A percentile compares a stretch with the other conserved stretches of the same genome.
These are phyloP conservation scores for Pedinophyceae sp. DNA, from an alignment of 139 green algal genomes.

Conservation along the genomic window DNA sequence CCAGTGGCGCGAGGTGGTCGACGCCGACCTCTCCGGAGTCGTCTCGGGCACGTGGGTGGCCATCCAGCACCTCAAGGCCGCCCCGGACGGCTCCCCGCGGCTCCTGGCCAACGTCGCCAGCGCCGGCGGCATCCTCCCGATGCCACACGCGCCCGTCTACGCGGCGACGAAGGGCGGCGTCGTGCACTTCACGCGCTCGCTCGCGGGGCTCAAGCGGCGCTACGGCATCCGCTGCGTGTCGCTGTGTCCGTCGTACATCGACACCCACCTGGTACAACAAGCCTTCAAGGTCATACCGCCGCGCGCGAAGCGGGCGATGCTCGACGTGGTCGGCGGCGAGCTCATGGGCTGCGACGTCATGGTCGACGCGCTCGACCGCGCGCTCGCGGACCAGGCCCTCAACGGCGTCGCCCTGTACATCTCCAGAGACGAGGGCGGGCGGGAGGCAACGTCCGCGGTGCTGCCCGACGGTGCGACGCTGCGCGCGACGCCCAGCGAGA, in stretches of 20 bases:
- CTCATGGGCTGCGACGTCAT: too few relatives aligned
- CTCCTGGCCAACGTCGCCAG: background rate
- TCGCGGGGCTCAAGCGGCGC: slow-evolving; percentile 5
- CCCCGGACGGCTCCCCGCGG: background rate
- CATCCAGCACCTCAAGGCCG: background rate
- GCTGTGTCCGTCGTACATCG: slow-evolving; percentile 9
- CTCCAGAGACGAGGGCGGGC: background rate
- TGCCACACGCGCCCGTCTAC: slow-evolving; percentile 52
- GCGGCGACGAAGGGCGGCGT: slow-evolving; percentile 53
- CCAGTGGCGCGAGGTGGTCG: slow-evolving; percentile 36
- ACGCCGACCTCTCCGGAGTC: slow-evolving; percentile 49
- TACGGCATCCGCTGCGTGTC: slow-evolving; percentile 14
- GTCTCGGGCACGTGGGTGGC: slow-evolving; percentile 24
- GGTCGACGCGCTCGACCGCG: background rate
- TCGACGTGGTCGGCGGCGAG: too few relatives aligned
- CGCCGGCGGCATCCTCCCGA: slow-evolving; percentile 43
- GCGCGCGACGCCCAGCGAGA: too few relatives aligned
- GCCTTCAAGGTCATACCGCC: background rate
- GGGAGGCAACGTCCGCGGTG: too few relatives aligned
- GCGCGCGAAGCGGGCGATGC: background rate
- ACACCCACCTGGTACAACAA: slow-evolving; percentile 11
- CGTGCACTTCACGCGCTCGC: slow-evolving; percentile 40
- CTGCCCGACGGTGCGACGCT: too few relatives aligned
- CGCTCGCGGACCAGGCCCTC: background rate
- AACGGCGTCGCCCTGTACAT: background rate